Percentiles rank a stretch among this genome's conserved stretches.
Conservation (phyloP, 2,329 filamentous ascomycete genomes). For the Tolypocladium tundrense region DNA sequence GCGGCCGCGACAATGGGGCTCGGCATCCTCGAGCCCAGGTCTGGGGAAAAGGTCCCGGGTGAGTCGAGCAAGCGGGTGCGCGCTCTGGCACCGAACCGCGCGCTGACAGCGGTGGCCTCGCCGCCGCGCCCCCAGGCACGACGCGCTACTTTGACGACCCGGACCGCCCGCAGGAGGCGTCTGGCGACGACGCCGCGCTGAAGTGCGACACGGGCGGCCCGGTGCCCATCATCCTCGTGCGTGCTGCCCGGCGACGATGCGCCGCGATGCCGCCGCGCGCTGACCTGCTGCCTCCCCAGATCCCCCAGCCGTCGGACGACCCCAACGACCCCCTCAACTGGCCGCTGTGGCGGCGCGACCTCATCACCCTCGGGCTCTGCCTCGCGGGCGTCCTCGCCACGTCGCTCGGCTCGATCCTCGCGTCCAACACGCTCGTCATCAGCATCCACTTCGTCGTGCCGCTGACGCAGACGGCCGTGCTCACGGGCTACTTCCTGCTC, state of each 20-base stretch:
- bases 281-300: constrained; percentile 15
- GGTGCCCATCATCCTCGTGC: constrained; percentile 64
- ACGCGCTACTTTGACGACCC: constrained; percentile 55
- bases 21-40: constrained; percentile 60
- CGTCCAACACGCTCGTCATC: constrained; percentile 76
- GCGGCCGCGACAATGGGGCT: constrained; percentile 30
- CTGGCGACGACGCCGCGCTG: constrained; percentile 35
- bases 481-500: constrained; percentile 81
- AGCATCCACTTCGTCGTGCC: constrained; percentile 52
- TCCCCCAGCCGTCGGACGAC: constrained; percentile 81
- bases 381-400: constrained; percentile 74
- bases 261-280: background rate
- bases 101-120: background rate
- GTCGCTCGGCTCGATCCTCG: constrained; percentile 75
- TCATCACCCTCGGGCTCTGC: constrained; percentile 70
- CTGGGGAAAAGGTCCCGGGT: constrained; percentile 66
- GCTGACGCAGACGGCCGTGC: constrained; percentile 67
- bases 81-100: constrained; percentile 8
- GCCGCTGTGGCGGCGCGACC: constrained; percentile 77
- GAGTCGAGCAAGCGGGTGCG: constrained; percentile 5
- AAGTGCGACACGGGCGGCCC: constrained; percentile 64
- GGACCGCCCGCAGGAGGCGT: constrained; percentile 31
- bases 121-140: constrained; percentile 33
- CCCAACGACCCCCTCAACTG: constrained; percentile 81
- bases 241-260: constrained; percentile 3